These are phyloP conservation scores for Gentiana dahurica DNA, from an alignment of 257 asterid genomes.

Conservation along the genomic window DNA sequence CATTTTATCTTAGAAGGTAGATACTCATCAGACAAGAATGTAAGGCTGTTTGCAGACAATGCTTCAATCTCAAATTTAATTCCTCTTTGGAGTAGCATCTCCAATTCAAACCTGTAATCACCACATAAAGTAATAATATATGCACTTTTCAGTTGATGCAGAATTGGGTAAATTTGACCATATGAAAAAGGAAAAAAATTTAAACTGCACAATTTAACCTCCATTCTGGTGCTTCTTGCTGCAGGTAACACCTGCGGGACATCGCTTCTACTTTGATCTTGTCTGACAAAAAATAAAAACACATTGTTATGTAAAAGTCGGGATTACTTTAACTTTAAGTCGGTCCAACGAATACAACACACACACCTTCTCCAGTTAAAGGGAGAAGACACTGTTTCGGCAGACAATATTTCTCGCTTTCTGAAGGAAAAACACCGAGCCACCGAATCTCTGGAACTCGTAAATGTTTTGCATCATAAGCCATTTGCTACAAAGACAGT, in stretches of 20 bases:
- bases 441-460: conserved; percentile 65
- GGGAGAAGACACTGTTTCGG: conserved; percentile 78
- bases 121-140: conserved; percentile 8
- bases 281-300: conserved; percentile 27
- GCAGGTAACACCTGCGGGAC: conserved; percentile 68
- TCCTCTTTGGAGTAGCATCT: conserved; percentile 63
- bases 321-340: not conserved
- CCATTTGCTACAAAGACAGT: conserved; percentile 63
- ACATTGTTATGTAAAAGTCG: no score
- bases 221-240: conserved; percentile 72
- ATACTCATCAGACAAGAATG: conserved; percentile 69
- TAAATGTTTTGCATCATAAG: conserved; percentile 64
- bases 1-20: conserved; percentile 58
- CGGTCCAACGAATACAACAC: not conserved
- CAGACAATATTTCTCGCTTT: conserved; percentile 48
- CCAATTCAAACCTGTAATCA: conserved; percentile 57
- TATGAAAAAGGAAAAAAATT: conserved; percentile 2
- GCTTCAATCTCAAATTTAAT: conserved; percentile 91
- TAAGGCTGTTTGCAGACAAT: conserved; percentile 53
- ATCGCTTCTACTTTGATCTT: conserved; percentile 52
- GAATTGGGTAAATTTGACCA: not conserved
- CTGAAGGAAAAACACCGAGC: conserved; percentile 92
- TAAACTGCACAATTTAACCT: conserved; percentile 32
- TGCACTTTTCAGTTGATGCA: not conserved
- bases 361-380: conserved; percentile 57